Evolutionary conservation across 306 rosid genomes (phyloP).

Genomic region (Quillaja saponaria): DNA sequence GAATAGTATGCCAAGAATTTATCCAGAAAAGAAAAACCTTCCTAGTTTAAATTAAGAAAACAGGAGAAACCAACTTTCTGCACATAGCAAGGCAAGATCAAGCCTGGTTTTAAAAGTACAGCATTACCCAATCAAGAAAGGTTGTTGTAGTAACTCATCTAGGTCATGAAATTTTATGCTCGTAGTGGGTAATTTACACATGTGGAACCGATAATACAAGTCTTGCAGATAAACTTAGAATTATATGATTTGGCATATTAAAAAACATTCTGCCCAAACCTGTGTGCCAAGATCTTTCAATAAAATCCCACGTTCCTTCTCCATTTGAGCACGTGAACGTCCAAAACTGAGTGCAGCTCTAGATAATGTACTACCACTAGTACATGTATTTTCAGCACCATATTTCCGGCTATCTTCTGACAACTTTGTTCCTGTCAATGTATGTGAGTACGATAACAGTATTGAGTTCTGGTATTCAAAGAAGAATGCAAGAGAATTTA

Average conservation of each 20-base stretch:
- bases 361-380: slow-evolving; percentile 79
- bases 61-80: slow-evolving; percentile 20
- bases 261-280: slow-evolving; percentile 47
- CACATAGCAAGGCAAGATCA: not conserved
- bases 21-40: not conserved
- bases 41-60: not conserved
- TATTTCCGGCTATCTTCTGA: slow-evolving; percentile 97
- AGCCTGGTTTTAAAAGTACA: not conserved
- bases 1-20: slow-evolving; percentile 4
- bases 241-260: not conserved
- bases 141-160: slow-evolving; percentile 13
- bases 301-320: slow-evolving; percentile 85
- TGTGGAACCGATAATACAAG: slow-evolving; percentile 7
- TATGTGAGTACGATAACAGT: slow-evolving; percentile 23
- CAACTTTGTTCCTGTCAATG: slow-evolving; percentile 76
- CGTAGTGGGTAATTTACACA: not conserved
- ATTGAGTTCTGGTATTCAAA: slow-evolving; percentile 13
- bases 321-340: slow-evolving; percentile 92
- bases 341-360: slow-evolving; percentile 81
- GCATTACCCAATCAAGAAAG: slow-evolving; percentile 17
- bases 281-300: slow-evolving; percentile 94
- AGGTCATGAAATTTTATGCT: slow-evolving; percentile 16
- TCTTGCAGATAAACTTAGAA: slow-evolving; percentile 7
- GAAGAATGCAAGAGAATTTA: not conserved
- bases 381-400: slow-evolving; percentile 94